Conservation (phyloP, 1,284 basidiomycete genomes). For the Wolfiporia cocos region DNA sequence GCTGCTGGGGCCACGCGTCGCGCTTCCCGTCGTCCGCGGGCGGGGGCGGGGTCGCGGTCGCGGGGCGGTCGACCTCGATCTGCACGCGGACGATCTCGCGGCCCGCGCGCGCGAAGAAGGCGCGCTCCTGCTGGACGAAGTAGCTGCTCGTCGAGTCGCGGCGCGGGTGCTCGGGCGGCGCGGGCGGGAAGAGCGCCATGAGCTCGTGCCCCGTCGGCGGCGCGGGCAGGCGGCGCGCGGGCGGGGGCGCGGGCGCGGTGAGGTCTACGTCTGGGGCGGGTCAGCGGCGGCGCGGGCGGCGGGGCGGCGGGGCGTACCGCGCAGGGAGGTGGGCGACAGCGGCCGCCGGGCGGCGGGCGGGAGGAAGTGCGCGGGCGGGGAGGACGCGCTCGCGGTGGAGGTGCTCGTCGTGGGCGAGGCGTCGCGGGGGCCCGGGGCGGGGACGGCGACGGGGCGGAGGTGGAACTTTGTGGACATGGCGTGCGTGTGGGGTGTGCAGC, state of each 20-base stretch:
- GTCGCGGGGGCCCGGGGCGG: too few species aligned
- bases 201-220: constrained; percentile 74
- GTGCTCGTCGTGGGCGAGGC: constrained; percentile 22
- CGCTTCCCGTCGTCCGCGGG: background rate
- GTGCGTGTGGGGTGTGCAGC: constrained; percentile 8
- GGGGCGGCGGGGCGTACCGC: constrained; percentile 32
- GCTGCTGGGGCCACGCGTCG: constrained; percentile 5
- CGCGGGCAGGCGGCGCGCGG: constrained; percentile 53
- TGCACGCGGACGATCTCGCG: constrained; percentile 68
- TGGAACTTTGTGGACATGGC: constrained; percentile 18
- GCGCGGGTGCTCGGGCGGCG: constrained; percentile 50
- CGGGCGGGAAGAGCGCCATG: constrained; percentile 73
- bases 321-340: constrained; percentile 32
- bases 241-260: constrained; percentile 37
- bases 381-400: constrained; percentile 22
- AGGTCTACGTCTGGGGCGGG: constrained; percentile 48
- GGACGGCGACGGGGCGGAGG: constrained; percentile 21
- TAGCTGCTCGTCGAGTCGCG: constrained; percentile 60
- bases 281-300: constrained; percentile 8
- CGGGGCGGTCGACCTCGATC: constrained; percentile 49
- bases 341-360: constrained; percentile 16
- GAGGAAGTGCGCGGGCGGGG: constrained; percentile 15
- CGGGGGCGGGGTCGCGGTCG: background rate
- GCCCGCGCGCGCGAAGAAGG: constrained; percentile 69
- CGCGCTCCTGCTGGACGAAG: constrained; percentile 66